phyloP scores from a whole-genome alignment of 78 protist genomes.

The Capsaspora owczarzaki region DNA sequence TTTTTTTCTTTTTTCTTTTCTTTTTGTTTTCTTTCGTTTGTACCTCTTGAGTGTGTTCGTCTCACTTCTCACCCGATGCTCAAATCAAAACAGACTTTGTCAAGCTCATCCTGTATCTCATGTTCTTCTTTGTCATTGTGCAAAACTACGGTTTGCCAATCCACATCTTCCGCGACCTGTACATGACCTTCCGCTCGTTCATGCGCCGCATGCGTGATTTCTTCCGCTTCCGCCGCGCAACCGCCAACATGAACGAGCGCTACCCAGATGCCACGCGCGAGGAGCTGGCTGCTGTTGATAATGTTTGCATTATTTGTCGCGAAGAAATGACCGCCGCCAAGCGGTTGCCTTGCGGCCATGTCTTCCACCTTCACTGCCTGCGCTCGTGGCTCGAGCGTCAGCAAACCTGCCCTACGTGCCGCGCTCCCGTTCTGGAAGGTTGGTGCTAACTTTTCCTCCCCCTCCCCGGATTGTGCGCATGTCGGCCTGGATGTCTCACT shows the following conservation, averaged over 20 bases:
- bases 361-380: constrained; percentile 77
- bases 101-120: constrained; percentile 36
- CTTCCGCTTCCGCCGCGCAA: constrained; percentile 36
- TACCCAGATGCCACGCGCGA: constrained; percentile 67
- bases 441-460: too few species aligned
- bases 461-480: too few species aligned
- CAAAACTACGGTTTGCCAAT: constrained; percentile 67
- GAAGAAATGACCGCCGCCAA: constrained; percentile 57
- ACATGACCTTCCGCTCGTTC: constrained; percentile 38
- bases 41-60: background rate
- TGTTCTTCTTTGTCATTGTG: constrained; percentile 49
- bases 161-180: constrained; percentile 77
- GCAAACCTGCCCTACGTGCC: constrained; percentile 84
- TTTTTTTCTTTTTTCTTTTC: background rate
- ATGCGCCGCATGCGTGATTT: constrained; percentile 16
- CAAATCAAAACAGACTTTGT: constrained; percentile 9
- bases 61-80: background rate
- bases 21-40: background rate
- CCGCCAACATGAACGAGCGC: constrained; percentile 25
- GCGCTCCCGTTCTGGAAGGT: constrained; percentile 14
- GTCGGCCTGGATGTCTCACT: too few species aligned
- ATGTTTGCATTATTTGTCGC: constrained; percentile 72
- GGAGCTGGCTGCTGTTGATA: constrained; percentile 55
- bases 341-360: constrained; percentile 80
- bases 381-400: constrained; percentile 83